These are phyloP conservation scores for Astrocystis sublimbata DNA, from an alignment of 495 filamentous ascomycete species.

Conservation along the genomic window DNA sequence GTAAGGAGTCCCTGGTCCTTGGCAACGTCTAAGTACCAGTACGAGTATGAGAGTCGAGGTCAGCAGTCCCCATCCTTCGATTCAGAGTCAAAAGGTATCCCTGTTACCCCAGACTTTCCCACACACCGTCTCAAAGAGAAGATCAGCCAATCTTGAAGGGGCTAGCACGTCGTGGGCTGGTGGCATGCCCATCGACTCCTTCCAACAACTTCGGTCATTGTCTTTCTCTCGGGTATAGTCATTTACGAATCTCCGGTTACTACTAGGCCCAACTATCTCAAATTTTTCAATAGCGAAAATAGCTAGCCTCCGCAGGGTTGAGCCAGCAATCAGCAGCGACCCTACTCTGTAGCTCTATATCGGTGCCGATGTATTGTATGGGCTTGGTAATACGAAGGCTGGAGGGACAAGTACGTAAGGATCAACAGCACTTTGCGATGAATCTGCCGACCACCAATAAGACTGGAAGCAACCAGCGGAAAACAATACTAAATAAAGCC, in stretches of 20 bases:
- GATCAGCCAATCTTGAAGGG: conserved; percentile 10
- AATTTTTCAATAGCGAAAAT: no score
- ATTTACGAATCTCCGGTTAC: background rate
- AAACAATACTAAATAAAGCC: background rate
- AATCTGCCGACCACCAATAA: background rate
- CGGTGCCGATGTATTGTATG: background rate
- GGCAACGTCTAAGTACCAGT: background rate
- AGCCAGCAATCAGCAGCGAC: background rate
- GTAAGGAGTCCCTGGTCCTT: background rate
- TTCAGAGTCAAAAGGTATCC: conserved; percentile 5
- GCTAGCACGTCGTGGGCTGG: conserved; percentile 3
- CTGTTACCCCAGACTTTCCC: conserved; percentile 22
- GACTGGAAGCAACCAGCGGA: background rate
- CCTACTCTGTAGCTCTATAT: background rate
- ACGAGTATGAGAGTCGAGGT: background rate
- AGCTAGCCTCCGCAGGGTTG: conserved; percentile 14
- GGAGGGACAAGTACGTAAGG: background rate
- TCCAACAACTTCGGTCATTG: background rate
- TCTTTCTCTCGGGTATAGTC: background rate
- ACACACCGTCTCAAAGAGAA: conserved; percentile 7
- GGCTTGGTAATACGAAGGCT: background rate
- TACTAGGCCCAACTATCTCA: background rate
- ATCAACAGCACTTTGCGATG: background rate
- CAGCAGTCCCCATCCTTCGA: background rate
- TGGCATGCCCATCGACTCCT: background rate